Base-by-base conservation (phyloP, 2,329 filamentous ascomycete species). In the Aurifilum marmelostoma region DNA sequence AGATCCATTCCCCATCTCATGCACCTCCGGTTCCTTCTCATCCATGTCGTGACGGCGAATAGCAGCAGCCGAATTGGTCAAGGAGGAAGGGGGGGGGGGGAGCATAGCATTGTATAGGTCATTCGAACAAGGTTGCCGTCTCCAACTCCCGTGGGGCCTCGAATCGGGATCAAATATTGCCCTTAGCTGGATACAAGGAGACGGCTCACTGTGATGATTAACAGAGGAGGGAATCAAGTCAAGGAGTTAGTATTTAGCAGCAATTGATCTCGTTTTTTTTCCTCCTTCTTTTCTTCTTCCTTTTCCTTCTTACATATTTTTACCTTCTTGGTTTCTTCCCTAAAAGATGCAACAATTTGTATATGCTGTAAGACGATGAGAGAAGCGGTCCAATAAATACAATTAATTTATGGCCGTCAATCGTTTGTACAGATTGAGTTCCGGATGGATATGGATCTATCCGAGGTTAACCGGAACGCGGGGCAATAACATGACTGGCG, bases 81-180 rank as follows among this genome's bases (percentile, higher is more conserved):
- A 34, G 16, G 8, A 27, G 24, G 29, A 27, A n/a, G n/a, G n/a
- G n/a, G n/a, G n/a, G 14, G 54, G 27, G 14, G n/a, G 21, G 9
- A 11, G 21, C 6, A n/a, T 24, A n/a, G 47, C 12, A 32, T 18
- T 32, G 14, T 14, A 32, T 18, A 32, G 54, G 54, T 29, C 29
- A n/a, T 24, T 37, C 56, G 16, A 59, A 16, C 52, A 24, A 21
- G 14, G 41, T 3, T 64, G 62, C 63, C 63, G 63, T 65, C 50
- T 50, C 47, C 50, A 65, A 65, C 34, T 65, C 63, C 63, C 63
- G 63, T 29, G 27, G n/a, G 47, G 12, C 52, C 14, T 29, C 24
- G 24, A 24, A 24, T 54, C 24, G 27, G 52, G 52, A 56, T 56
- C 24, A 56, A 56, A 56, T 56, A 56, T 56, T 56, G 52, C 3